Base-by-base conservation (phyloP, 1,284 basidiomycete species). In the Malassezia vespertilionis region DNA sequence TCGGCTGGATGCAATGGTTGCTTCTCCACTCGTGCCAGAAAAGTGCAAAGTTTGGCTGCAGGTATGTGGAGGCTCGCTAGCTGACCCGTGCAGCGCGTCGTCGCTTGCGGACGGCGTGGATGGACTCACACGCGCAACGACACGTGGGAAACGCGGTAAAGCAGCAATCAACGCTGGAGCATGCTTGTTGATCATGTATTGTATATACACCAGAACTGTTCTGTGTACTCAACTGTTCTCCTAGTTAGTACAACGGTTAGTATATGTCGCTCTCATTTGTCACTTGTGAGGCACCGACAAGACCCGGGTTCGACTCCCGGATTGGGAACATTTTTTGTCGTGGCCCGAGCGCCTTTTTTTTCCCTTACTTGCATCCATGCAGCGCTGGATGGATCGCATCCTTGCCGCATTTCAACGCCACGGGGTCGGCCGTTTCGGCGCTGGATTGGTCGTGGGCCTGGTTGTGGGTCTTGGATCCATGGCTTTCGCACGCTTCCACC, bases 401-500 rank as follows among this genome's bases (percentile, higher is more conserved):
- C 20, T 20, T 1, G 23, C 11, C 1, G 5, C 21, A 2, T 14
- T 24, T 2, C 28, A 27, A n/a, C 30, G 23, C 2, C 21, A 38
- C n/a, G 21, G 31, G 5, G n/a, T 20, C 12, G 22, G 34, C n/a
- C 8, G 36, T 11, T 67, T 65, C 37, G 43, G 57, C 30, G 48
- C 65, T 15, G 64, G 64, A 31, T 47, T 67, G 22, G 44, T 62
- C 10, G 54, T 53, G 2, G 65, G 65, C 10, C 52, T 67, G n/a
- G 46, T 60, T 2, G 47, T 64, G 5, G 61, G 61, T 4, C 52
- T 67, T 4, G 57, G 43, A 2, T 36, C 49, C 12, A 31, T 45
- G 2, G 38, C 43, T 4, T 40, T 46, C 34, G 43, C 49, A 4
- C 28, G 26, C 23, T n/a, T 41, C 4, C 49, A 52, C 38, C 34